Evolutionary conservation across 2,329 filamentous ascomycete genomes (phyloP), one percentile per base, ranked within the genome.

Genomic region (Arthroderma sp.): DNA sequence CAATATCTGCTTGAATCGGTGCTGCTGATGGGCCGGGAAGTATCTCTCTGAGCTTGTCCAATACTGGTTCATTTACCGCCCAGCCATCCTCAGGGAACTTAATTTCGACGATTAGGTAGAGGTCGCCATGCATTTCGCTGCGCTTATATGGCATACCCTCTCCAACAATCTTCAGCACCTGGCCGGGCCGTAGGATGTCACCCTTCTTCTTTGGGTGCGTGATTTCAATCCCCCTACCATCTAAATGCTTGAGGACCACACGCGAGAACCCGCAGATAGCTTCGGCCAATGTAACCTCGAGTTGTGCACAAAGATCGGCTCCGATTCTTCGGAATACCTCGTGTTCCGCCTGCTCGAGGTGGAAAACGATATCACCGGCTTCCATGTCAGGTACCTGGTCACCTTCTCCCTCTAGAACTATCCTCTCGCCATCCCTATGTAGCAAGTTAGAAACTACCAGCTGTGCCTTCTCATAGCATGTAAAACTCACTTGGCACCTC

Each of bases 121-220:
- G 69, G 58, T 96, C 87, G 37, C 91, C 91, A 60, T 79, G 86
- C 4, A 69, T 59, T 34, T 98, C 91, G 51, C 82, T 85, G 46
- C 81, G 80, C 73, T 95, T 95, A 54, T 81, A 65, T 1, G 91
- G 91, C 91, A 98, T 98, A 48, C 91, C 91, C 68, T 98, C 91
- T 28, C 86, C 87, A 2, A 73, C 65, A 1, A 98, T 71, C 69
- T 87, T 94, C 55, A 98, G 73, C 5, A 89, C 77, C 59, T 98
- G 85, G 28, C 80, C 82, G 0, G 91, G 88, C 28, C 80, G 78
- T 32, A 98, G 67, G 42, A 96, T 73, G 62, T 88, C 83, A 54
- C 89, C 89, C 51, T 81, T 77, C 27, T 80, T 73, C 56, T 83
- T 78, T 10, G 84, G 78, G 53, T 91, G 82, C 44, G 80, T 74